Evolutionary conservation across 2,329 filamentous ascomycete species (phyloP).

Genomic region (Beauveria bassiana): DNA sequence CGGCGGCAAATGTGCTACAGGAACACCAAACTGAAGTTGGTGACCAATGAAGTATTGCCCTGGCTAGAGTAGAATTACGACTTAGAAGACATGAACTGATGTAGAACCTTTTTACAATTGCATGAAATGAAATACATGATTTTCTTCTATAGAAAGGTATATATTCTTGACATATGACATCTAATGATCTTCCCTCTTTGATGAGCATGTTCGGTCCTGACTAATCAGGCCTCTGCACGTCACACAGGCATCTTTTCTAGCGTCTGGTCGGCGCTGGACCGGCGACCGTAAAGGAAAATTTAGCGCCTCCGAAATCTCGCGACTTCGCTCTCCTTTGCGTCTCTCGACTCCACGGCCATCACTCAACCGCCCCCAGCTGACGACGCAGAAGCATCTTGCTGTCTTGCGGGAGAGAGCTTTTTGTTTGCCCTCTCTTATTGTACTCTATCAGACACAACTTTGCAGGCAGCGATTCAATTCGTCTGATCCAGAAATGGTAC

Average conservation of each 20-base stretch:
- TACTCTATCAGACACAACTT: not conserved
- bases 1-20: no score
- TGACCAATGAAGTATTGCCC: no score
- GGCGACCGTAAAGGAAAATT: not conserved
- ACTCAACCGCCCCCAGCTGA: not conserved
- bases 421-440: not conserved
- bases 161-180: no score
- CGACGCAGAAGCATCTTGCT: slow-evolving; percentile 4
- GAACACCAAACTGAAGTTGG: no score
- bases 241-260: not conserved
- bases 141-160: no score
- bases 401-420: not conserved
- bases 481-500: slow-evolving; percentile 12
- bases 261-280: not conserved
- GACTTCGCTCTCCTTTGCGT: slow-evolving; percentile 6
- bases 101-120: no score
- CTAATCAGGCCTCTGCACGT: not conserved
- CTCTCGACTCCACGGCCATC: not conserved
- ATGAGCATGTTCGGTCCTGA: not conserved
- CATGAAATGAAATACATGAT: no score
- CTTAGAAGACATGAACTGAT: no score
- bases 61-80: no score
- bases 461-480: slow-evolving; percentile 10
- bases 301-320: slow-evolving; percentile 11
- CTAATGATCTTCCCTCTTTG: no score